phyloP scores from a whole-genome alignment of 1,284 basidiomycete genomes.

The Flammula alnicola region DNA sequence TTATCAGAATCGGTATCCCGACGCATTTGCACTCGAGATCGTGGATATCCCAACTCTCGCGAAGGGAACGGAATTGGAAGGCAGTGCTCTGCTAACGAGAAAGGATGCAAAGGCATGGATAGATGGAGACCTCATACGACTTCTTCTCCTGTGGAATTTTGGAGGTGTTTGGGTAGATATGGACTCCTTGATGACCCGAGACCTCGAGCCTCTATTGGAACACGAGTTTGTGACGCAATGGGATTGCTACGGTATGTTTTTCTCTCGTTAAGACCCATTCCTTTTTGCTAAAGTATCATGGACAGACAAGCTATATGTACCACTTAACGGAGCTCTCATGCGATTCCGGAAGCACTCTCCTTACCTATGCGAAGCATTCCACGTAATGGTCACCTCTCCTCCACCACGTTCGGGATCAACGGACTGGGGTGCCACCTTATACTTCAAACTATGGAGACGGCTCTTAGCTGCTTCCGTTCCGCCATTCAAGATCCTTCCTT shows the following conservation, averaged over 20 bases:
- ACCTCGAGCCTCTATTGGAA: conserved; percentile 82
- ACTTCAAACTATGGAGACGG: conserved; percentile 85
- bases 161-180: conserved; percentile 96
- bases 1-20: conserved; percentile 68
- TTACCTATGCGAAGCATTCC: conserved; percentile 94
- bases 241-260: conserved; percentile 88
- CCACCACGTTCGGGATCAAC: conserved; percentile 80
- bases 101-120: conserved; percentile 87
- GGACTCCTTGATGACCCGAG: conserved; percentile 88
- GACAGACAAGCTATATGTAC: conserved; percentile 82
- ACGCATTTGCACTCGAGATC: conserved; percentile 68
- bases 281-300: not conserved
- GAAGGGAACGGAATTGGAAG: conserved; percentile 75
- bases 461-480: conserved; percentile 73
- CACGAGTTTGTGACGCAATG: conserved; percentile 95
- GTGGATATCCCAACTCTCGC: conserved; percentile 75
- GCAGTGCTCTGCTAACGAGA: conserved; percentile 56
- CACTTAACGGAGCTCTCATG: conserved; percentile 93
- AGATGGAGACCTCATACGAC: conserved; percentile 87
- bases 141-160: conserved; percentile 87
- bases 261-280: conserved; percentile 1
- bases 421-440: conserved; percentile 91
- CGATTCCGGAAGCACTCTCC: conserved; percentile 87
- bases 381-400: conserved; percentile 79
- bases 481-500: conserved; percentile 90